A percentile compares a stretch with the other conserved stretches of the same genome.
Conservation (phyloP, 2,329 filamentous ascomycete genomes). For the Aspergillus vadensis region DNA sequence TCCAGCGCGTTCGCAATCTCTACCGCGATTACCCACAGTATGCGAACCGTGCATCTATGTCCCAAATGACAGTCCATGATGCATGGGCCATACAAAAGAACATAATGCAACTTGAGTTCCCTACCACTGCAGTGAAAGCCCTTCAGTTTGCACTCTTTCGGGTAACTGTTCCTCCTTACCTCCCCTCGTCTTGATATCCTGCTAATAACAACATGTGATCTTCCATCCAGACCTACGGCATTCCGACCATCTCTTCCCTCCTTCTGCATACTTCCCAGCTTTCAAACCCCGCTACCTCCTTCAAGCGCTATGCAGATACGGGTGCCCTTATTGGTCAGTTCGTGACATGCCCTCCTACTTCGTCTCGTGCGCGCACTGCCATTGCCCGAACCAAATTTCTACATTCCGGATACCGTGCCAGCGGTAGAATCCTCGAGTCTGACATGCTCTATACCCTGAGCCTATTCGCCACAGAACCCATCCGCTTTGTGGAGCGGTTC, state of each 20-base stretch:
- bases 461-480: conserved; percentile 66
- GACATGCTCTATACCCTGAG: conserved; percentile 67
- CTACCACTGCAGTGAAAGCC: conserved; percentile 52
- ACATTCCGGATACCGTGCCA: conserved; percentile 58
- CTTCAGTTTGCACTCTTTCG: conserved; percentile 62
- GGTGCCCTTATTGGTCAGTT: conserved; percentile 53
- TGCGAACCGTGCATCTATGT: conserved; percentile 45
- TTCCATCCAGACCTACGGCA: conserved; percentile 53
- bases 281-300: conserved; percentile 45
- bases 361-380: conserved; percentile 51
- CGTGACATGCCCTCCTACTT: conserved; percentile 45
- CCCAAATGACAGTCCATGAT: conserved; percentile 55
- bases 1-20: conserved; percentile 36
- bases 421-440: conserved; percentile 61
- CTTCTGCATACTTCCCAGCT: conserved; percentile 55
- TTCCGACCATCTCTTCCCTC: conserved; percentile 56
- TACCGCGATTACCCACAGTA: conserved; percentile 45
- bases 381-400: conserved; percentile 67
- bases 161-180: conserved; percentile 30
- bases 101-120: conserved; percentile 57
- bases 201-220: conserved; percentile 2
- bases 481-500: conserved; percentile 63
- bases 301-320: conserved; percentile 58
- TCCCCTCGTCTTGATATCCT: neutral
- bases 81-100: conserved; percentile 53